Base-by-base conservation (phyloP, 495 filamentous ascomycete genomes). In the Jackrogersella minutella region DNA sequence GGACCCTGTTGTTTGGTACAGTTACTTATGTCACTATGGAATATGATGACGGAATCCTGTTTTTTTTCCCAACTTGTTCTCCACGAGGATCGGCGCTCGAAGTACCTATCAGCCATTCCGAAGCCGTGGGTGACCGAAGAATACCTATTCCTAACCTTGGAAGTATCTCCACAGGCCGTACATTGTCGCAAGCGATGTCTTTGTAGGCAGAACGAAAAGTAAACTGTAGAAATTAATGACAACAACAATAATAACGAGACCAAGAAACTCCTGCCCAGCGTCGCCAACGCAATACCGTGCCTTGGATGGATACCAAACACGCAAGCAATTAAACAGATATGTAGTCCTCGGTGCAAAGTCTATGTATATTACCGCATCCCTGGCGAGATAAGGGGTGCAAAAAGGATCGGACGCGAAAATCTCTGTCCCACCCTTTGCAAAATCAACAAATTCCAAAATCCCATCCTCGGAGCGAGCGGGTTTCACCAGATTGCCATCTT, bases 1-100 rank as follows among this genome's bases (percentile, higher is more conserved):
- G 30, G 41, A 56, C 19, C 56, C 34, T 53, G 31, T 50, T 22
- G 17, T 1, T 39, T 11, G n/a, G n/a, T n/a, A n/a, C n/a, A n/a
- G n/a, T 5, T 49, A 37, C 17, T 26, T 46, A 62, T 62, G 65
- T 58, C 65, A 58, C 58, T 31, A 36, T 63, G 54, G 60, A 55
- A 16, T 49, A 14, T 34, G 16, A 68, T 68, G 65, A 68, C 59
- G 65, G 59, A 64, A 68, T 64, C 59, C 65, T 63, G 65, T 64
- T 68, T 68, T 64, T 46, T 36, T n/a, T 11, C 17, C 7, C 14
- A 33, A 16, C 6, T 16, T 40, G 21, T 47, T 58, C 62, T 55
- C 51, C 34, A 24, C 41, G 17, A 30, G 4, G 62, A 65, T 65
- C 54, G 36, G 47, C 54, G 52, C 16, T 41, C 58, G 21, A 59